Evolutionary conservation across 257 asterid genomes (phyloP).

Genomic region (Nicotiana benthamiana): DNA sequence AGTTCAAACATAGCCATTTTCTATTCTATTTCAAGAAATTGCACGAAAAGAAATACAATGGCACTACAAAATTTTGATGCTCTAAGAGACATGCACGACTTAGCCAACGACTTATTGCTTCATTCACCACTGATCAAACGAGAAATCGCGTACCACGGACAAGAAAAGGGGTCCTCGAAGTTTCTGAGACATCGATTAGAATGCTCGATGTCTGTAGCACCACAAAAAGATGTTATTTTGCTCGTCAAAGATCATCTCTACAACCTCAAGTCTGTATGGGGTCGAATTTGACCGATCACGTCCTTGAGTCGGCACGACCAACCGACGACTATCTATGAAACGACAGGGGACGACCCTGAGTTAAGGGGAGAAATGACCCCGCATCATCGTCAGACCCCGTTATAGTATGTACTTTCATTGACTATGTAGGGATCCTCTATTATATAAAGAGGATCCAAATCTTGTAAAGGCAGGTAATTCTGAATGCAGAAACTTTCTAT

Average conservation of each 20-base stretch:
- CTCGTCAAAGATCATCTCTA: slow-evolving; percentile 56
- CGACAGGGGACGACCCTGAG: too few species aligned
- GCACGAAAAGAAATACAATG: slow-evolving; percentile 12
- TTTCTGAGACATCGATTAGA: slow-evolving; percentile 67
- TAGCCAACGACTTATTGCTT: slow-evolving; percentile 52
- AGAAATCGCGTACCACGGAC: slow-evolving; percentile 23
- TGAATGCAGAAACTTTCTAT: too few species aligned
- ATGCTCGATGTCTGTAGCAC: slow-evolving; percentile 73
- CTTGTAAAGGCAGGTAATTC: too few species aligned
- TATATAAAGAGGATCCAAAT: too few species aligned
- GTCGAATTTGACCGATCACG: too few species aligned
- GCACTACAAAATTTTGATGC: slow-evolving; percentile 40
- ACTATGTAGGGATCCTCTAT: too few species aligned
- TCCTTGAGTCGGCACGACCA: too few species aligned
- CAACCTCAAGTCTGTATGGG: slow-evolving; percentile 51
- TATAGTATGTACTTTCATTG: too few species aligned
- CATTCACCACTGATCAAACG: slow-evolving; percentile 42
- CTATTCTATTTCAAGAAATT: not conserved
- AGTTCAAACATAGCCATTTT: not conserved
- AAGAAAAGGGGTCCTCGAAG: slow-evolving; percentile 42
- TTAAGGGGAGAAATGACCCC: too few species aligned
- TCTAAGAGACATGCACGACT: slow-evolving; percentile 49
- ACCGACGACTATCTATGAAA: too few species aligned
- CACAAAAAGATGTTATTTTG: slow-evolving; percentile 60
- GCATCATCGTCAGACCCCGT: too few species aligned